phyloP scores from a whole-genome alignment of 2,329 filamentous ascomycete genomes.

The Decorospora gaudefroyi region DNA sequence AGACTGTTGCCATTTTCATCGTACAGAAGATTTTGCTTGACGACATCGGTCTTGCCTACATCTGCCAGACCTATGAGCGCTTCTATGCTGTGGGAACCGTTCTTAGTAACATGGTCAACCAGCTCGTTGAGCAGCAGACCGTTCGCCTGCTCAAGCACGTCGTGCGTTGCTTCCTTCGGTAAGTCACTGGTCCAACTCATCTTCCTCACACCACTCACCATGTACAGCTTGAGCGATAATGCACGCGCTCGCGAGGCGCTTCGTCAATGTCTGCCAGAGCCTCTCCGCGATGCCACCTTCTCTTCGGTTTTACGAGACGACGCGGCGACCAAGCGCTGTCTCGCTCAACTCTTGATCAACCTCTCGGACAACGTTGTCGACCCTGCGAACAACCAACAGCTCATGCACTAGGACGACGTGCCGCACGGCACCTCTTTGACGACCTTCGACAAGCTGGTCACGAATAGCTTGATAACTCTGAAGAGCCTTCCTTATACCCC shows the following conservation, averaged over 20 bases:
- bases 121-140: conserved; percentile 96
- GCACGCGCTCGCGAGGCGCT: conserved; percentile 92
- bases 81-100: conserved; percentile 99
- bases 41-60: conserved; percentile 95
- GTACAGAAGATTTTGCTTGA: conserved; percentile 98
- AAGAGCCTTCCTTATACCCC: conserved; percentile 17
- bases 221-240: conserved; percentile 85
- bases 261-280: conserved; percentile 93
- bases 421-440: conserved; percentile 1
- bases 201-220: conserved; percentile 19
- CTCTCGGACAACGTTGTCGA: conserved; percentile 84
- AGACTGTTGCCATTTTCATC: conserved; percentile 99
- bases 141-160: conserved; percentile 96
- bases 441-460: conserved; percentile 6
- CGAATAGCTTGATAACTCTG: conserved; percentile 7
- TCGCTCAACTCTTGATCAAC: conserved; percentile 96
- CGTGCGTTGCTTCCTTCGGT: conserved; percentile 94
- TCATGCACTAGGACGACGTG: conserved; percentile 37
- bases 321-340: conserved; percentile 94
- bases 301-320: conserved; percentile 95
- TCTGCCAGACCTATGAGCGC: conserved; percentile 96
- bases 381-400: conserved; percentile 44
- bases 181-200: conserved; percentile 42
- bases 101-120: conserved; percentile 96
- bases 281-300: conserved; percentile 97